A percentile compares a stretch with the other conserved stretches of the same genome.
phyloP scores from a whole-genome alignment of 306 rosid genomes.

The Quercus rubra region DNA sequence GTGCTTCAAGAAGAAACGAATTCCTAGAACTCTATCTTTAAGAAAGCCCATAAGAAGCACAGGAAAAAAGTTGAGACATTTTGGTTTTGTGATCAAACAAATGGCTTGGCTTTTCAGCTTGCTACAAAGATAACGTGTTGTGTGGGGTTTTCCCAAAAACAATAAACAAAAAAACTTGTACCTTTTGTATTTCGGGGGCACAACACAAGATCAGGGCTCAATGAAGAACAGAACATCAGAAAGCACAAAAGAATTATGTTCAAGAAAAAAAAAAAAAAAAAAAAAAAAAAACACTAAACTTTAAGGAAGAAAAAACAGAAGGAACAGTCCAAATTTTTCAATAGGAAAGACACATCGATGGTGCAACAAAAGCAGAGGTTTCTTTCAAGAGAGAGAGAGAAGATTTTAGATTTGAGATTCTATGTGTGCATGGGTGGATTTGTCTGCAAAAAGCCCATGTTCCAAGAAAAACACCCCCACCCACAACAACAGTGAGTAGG shows the following conservation, averaged over 20 bases:
- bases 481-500: not conserved
- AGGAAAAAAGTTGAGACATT: slow-evolving; percentile 11
- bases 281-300: too few relatives aligned
- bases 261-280: not conserved
- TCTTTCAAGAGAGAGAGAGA: slow-evolving; percentile 29
- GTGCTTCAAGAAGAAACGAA: slow-evolving; percentile 10
- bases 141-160: not conserved
- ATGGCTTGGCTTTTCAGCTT: not conserved
- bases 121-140: not conserved
- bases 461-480: slow-evolving; percentile 39
- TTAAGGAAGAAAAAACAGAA: slow-evolving; percentile 10
- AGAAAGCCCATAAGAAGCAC: slow-evolving; percentile 23
- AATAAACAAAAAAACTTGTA: not conserved
- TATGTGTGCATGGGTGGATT: slow-evolving; percentile 58
- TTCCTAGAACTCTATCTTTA: not conserved
- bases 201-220: slow-evolving; percentile 20
- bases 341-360: not conserved
- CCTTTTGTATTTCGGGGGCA: not conserved
- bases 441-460: slow-evolving; percentile 37
- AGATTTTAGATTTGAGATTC: slow-evolving; percentile 30
- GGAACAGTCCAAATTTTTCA: slow-evolving; percentile 36
- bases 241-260: not conserved
- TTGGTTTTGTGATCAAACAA: not conserved
- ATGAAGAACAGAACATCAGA: slow-evolving; percentile 9
- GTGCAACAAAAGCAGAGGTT: slow-evolving; percentile 18